These are phyloP conservation scores for Cytospora piceae DNA, from an alignment of 2,329 filamentous ascomycete genomes.

Conservation along the genomic window DNA sequence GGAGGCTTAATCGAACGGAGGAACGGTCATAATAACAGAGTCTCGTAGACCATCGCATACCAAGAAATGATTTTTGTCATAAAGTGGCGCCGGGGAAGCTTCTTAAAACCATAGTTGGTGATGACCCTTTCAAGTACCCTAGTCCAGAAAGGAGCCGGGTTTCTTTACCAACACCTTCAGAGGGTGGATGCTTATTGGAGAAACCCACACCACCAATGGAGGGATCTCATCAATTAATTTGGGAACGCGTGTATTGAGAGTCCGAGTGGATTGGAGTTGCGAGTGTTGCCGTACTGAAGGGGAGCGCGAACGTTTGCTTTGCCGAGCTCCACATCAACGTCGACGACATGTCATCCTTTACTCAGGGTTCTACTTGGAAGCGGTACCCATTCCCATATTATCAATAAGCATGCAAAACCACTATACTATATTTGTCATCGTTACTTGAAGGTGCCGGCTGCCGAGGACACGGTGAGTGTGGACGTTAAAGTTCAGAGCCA, in stretches of 20 bases:
- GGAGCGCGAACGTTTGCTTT: slow-evolving; percentile 9
- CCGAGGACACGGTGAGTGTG: too few species aligned
- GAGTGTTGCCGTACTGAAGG: neutral
- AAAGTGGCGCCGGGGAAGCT: too few species aligned
- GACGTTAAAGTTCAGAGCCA: too few species aligned
- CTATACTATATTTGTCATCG: too few species aligned
- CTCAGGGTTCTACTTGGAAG: too few species aligned
- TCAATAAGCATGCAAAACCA: too few species aligned
- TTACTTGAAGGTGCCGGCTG: too few species aligned
- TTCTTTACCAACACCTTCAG: neutral
- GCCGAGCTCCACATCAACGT: slow-evolving; percentile 9
- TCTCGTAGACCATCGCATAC: slow-evolving; percentile 18
- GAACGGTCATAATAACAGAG: slow-evolving; percentile 16
- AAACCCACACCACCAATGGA: neutral
- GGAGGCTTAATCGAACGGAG: slow-evolving; percentile 20
- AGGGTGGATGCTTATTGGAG: neutral
- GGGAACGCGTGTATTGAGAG: neutral
- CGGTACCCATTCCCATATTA: neutral
- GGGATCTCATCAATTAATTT: neutral
- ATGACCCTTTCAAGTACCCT: too few species aligned
- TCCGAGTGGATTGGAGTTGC: neutral
- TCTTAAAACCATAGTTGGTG: too few species aligned
- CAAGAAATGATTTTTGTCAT: too few species aligned
- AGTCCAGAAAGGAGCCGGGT: neutral
- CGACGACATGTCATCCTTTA: neutral